Evolutionary conservation across 768 basidiomycete genomes (phyloP), one percentile per base, ranked within the genome.

Genomic region (Suillus lakei): DNA sequence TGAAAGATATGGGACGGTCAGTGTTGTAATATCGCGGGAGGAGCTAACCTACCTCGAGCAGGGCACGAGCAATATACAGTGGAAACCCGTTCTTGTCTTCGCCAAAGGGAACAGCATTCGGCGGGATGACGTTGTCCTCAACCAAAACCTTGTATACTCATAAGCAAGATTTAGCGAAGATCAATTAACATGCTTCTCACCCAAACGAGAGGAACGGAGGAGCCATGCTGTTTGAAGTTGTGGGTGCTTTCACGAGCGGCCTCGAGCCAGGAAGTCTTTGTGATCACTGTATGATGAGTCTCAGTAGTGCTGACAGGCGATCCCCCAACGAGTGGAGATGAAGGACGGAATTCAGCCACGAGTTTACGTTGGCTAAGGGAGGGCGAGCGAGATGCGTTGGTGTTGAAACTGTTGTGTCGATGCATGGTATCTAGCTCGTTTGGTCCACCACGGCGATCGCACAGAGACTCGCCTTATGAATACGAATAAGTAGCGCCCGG

Each of bases 51-150:
- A 68, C 69, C 36, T 70, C 76, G 36, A 77, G 59, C 34, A 77
- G 72, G 15, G 75, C 77, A 32, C 76, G 76, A 44, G 76, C 76
- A 18, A 77, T 68, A 62, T 75, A 77, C 61, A 69, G 26, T 39
- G 73, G 69, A 4, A 50, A 63, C 10, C 76, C 76, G 50, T 72
- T 72, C 61, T 72, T 71, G 54, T 77, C 76, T 66, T 77, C 71
- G 16, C 74, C 74, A 30, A 77, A 77, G 15, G 76, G 77, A 60
- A 77, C 71, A 1, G 76, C 76, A n/a, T 76, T 78, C 44, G 78
- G 70, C 6, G 76, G 76, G n/a, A 77, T 78, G n/a, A 66, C 54
- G 48, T 63, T 77, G 5, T 71, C 73, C 61, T 78, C 75, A 0
- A 71, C 72, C 61, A 77, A 53, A 44, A 77, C 69, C 76, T 77